Evolutionary conservation across 2,329 filamentous ascomycete species (phyloP).

Genomic region (Teratosphaeria gauchensis): DNA sequence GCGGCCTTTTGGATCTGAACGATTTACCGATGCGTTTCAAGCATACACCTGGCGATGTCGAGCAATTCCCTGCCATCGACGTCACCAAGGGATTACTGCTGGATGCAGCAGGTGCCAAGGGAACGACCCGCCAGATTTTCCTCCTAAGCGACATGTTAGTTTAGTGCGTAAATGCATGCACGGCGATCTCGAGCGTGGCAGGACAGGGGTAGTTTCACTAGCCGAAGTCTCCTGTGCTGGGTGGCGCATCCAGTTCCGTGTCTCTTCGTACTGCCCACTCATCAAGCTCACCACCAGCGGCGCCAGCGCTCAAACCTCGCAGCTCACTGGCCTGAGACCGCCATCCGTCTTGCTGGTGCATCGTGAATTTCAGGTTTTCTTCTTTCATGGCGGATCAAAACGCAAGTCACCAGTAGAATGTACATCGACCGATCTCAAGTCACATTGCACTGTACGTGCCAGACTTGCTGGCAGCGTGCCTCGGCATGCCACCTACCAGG

Average conservation of each 20-base stretch:
- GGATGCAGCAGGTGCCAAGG: background rate
- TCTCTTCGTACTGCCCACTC: background rate
- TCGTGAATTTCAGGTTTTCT: background rate
- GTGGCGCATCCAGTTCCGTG: background rate
- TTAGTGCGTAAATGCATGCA: background rate
- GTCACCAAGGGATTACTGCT: background rate
- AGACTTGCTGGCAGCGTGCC: background rate
- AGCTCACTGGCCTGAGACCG: background rate
- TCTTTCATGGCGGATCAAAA: background rate
- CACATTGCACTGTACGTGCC: background rate
- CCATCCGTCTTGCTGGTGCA: background rate
- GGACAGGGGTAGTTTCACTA: background rate
- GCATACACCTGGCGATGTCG: background rate
- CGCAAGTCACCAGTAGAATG: background rate
- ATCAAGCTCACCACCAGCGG: background rate
- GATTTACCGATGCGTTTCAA: constrained; percentile 1
- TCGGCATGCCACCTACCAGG: background rate
- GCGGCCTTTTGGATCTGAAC: background rate
- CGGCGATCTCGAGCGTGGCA: background rate
- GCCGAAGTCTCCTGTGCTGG: background rate
- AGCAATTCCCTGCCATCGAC: background rate
- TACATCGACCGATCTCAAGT: background rate
- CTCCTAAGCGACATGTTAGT: background rate
- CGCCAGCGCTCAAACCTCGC: background rate
- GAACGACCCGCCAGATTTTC: background rate